phyloP scores from a whole-genome alignment of 768 basidiomycete genomes.

The Mycena leptocephala region DNA sequence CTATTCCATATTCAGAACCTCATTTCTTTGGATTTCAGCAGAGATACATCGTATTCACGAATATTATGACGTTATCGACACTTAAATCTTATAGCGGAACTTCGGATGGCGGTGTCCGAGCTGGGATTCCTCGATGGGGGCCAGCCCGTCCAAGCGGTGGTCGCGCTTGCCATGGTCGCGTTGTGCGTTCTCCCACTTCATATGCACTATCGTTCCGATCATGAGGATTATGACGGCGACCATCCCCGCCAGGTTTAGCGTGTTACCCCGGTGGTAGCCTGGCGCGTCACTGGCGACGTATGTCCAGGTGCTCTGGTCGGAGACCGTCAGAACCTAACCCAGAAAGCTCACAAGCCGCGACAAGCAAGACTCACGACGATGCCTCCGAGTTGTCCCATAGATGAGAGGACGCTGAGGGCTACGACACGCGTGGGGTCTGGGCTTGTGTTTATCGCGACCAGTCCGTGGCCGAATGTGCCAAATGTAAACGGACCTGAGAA shows the following conservation, averaged over 20 bases:
- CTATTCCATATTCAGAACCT: no score
- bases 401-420: conserved; percentile 17
- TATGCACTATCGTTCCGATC: neutral
- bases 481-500: conserved; percentile 5
- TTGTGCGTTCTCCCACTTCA: conserved; percentile 11
- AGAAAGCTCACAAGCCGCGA: neutral
- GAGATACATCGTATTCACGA: neutral
- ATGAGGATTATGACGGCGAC: neutral
- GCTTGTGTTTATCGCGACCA: conserved; percentile 13
- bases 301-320: conserved; percentile 14
- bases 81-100: conserved; percentile 18
- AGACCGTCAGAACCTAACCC: neutral
- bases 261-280: conserved; percentile 8
- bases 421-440: conserved; percentile 16
- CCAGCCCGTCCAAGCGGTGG: conserved; percentile 3
- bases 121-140: neutral
- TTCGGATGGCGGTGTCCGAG: conserved; percentile 11
- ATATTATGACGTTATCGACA: neutral
- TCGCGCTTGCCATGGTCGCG: conserved; percentile 2
- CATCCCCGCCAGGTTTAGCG: conserved; percentile 6
- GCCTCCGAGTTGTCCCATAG: conserved; percentile 10
- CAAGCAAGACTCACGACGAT: conserved; percentile 3
- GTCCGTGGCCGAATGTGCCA: conserved; percentile 4
- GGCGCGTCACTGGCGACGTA: conserved; percentile 3
- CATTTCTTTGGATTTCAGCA: no score